Conservation (phyloP, 2,329 filamentous ascomycete species). For the Sodiomyces alkalinus region DNA sequence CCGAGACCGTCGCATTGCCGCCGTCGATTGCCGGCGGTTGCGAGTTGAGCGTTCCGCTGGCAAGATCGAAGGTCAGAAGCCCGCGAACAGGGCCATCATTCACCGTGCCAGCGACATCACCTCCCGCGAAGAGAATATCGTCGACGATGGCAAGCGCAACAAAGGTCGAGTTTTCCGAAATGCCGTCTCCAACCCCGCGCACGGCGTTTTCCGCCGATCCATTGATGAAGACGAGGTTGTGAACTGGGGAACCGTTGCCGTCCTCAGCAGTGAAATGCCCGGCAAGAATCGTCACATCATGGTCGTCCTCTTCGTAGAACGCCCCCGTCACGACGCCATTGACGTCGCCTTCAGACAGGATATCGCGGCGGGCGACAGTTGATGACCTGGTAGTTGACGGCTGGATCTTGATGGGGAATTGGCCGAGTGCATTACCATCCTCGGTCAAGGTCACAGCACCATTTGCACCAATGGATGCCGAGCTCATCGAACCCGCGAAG, state of each 20-base stretch:
- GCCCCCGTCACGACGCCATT: conserved; percentile 62
- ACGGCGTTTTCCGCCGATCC: conserved; percentile 51
- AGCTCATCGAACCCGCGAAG: conserved; percentile 71
- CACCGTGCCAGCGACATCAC: conserved; percentile 58
- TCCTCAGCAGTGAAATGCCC: conserved; percentile 68
- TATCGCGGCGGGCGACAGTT: conserved; percentile 30
- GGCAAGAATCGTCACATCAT: conserved; percentile 76
- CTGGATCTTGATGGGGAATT: conserved; percentile 42
- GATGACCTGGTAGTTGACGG: conserved; percentile 17
- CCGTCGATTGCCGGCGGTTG: conserved; percentile 69
- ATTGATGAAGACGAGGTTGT: conserved; percentile 75
- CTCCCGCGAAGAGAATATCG: conserved; percentile 67
- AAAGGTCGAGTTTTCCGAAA: conserved; percentile 62
- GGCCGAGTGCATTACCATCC: conserved; percentile 34
- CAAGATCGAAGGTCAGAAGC: conserved; percentile 66
- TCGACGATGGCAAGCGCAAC: conserved; percentile 51
- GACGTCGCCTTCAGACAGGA: conserved; percentile 22
- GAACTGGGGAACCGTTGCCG: conserved; percentile 52
- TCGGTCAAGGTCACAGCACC: conserved; percentile 54
- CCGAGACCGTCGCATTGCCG: conserved; percentile 53
- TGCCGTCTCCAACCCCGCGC: conserved; percentile 50
- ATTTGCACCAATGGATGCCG: conserved; percentile 55
- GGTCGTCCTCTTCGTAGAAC: conserved; percentile 54
- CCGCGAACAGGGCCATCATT: conserved; percentile 50
- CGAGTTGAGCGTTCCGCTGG: conserved; percentile 39